Evolutionary conservation across 202 grass and related monocot genomes (phyloP).

Genomic region (Hordeum pubiflorum): DNA sequence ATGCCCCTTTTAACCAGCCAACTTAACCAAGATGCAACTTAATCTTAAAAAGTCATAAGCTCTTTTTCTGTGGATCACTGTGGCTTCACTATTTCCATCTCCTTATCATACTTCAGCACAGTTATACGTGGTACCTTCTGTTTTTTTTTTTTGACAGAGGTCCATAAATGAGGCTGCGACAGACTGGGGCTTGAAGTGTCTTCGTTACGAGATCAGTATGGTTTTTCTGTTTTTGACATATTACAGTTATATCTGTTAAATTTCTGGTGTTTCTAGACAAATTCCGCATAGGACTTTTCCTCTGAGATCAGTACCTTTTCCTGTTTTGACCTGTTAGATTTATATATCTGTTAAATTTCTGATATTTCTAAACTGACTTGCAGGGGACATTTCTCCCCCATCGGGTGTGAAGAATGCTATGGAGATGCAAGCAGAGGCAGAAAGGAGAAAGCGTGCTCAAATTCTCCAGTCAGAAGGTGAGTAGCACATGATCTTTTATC

Average conservation of each 20-base stretch:
- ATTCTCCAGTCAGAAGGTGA: constrained; percentile 94
- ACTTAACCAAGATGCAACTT: background rate
- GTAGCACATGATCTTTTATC: background rate
- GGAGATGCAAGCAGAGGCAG: constrained; percentile 97
- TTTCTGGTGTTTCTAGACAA: background rate
- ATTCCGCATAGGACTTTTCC: background rate
- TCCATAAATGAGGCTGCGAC: constrained; percentile 80
- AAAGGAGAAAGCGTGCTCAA: constrained; percentile 88
- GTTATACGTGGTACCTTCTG: background rate
- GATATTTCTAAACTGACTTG: constrained; percentile 13
- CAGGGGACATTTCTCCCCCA: constrained; percentile 87
- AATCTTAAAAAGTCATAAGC: background rate
- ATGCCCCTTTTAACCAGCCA: background rate
- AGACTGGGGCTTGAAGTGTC: constrained; percentile 83
- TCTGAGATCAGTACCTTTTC: background rate
- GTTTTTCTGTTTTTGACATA: background rate
- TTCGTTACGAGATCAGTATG: constrained; percentile 93
- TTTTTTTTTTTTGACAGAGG: constrained; percentile 45
- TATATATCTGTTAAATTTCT: background rate
- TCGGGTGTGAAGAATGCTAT: constrained; percentile 70
- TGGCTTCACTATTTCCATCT: too few relatives aligned
- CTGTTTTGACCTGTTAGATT: background rate
- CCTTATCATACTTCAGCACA: background rate
- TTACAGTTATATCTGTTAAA: background rate
- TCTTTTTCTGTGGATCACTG: too few relatives aligned